phyloP scores from a whole-genome alignment of 1,284 basidiomycete species.

The Phlebopus sp. region DNA sequence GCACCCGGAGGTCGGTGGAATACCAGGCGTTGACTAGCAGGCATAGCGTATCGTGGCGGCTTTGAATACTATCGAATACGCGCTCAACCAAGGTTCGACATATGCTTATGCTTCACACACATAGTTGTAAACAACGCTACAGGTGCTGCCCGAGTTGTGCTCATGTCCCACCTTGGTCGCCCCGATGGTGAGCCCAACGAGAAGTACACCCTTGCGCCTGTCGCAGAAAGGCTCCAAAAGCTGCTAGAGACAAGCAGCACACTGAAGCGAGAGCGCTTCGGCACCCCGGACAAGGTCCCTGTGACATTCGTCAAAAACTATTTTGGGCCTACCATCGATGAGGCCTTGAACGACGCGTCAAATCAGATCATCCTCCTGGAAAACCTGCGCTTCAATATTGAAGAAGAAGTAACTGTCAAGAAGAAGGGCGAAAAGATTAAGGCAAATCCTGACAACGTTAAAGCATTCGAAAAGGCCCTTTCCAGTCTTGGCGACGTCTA shows the following conservation, averaged over 20 bases:
- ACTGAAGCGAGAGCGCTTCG: constrained; percentile 6
- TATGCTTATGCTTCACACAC: background rate
- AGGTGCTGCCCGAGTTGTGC: constrained; percentile 85
- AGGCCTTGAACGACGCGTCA: constrained; percentile 69
- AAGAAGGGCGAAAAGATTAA: constrained; percentile 86
- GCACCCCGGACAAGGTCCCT: constrained; percentile 39
- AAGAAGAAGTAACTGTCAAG: constrained; percentile 95
- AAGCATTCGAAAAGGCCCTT: constrained; percentile 60
- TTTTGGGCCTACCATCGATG: constrained; percentile 84
- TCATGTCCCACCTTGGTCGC: constrained; percentile 98
- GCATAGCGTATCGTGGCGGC: constrained; percentile 91
- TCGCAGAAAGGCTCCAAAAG: constrained; percentile 71
- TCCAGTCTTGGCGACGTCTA: constrained; percentile 96
- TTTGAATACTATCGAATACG: constrained; percentile 94
- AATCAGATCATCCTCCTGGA: constrained; percentile 90
- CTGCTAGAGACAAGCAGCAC: constrained; percentile 41
- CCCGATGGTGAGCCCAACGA: constrained; percentile 89
- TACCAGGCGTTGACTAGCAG: constrained; percentile 7
- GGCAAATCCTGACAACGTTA: constrained; percentile 67
- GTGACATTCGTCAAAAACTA: constrained; percentile 87
- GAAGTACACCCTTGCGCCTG: constrained; percentile 92
- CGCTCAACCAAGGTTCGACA: constrained; percentile 77
- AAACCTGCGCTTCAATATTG: constrained; percentile 98
- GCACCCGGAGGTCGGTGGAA: background rate
- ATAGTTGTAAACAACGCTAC: background rate